These are phyloP conservation scores for Betula pendula DNA, from an alignment of 306 rosid genomes.

Conservation along the genomic window DNA sequence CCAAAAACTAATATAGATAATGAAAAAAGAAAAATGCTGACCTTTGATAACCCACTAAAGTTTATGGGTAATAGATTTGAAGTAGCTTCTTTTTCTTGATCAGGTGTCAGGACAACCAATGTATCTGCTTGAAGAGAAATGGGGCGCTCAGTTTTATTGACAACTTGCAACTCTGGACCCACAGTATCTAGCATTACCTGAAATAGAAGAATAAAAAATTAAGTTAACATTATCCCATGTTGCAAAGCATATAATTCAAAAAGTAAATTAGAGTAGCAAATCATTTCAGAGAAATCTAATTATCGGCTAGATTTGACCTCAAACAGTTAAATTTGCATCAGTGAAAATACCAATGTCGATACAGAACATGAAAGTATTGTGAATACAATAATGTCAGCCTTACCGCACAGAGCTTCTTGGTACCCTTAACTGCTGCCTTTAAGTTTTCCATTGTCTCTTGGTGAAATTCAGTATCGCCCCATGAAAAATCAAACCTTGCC, in stretches of 20 bases:
- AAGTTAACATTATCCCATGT: slow-evolving; percentile 13
- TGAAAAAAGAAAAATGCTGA: slow-evolving; percentile 14
- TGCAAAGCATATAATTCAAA: slow-evolving; percentile 10
- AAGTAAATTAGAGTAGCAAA: slow-evolving; percentile 12
- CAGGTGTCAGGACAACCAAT: slow-evolving; percentile 70
- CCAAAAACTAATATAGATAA: background rate
- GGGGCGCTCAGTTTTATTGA: slow-evolving; percentile 61
- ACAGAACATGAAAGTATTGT: background rate
- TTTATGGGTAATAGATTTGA: slow-evolving; percentile 75
- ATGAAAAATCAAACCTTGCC: slow-evolving; percentile 84
- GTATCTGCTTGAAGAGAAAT: slow-evolving; percentile 71
- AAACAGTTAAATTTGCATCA: background rate
- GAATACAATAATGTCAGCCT: slow-evolving; percentile 14
- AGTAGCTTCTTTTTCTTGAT: slow-evolving; percentile 66
- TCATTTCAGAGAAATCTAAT: background rate
- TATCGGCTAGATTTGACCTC: slow-evolving; percentile 1
- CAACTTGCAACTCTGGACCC: slow-evolving; percentile 88
- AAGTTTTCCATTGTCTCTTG: slow-evolving; percentile 82
- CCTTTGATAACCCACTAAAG: slow-evolving; percentile 82
- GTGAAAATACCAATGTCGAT: background rate
- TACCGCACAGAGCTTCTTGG: slow-evolving; percentile 84
- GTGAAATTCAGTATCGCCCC: slow-evolving; percentile 78
- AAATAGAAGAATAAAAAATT: slow-evolving; percentile 17
- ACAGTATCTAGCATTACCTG: slow-evolving; percentile 90
- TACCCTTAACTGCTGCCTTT: slow-evolving; percentile 53